These are phyloP conservation scores for Yamadazyma akitaensis DNA, from an alignment of 805 yeast genomes.

Conservation along the genomic window DNA sequence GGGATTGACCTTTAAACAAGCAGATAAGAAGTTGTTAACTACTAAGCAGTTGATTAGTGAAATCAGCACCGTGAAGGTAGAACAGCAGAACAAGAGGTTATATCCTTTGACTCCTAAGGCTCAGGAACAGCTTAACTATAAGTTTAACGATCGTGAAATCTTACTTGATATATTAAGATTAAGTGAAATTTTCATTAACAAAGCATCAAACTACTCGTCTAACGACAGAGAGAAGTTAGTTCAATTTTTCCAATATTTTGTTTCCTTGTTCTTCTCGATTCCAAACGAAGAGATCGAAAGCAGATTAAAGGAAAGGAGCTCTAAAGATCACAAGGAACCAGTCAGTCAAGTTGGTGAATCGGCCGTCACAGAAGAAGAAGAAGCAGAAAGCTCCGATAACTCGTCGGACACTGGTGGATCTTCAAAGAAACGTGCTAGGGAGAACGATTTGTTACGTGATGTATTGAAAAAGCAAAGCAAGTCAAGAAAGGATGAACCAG, in stretches of 20 bases:
- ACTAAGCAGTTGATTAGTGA: conserved; percentile 89
- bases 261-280: conserved; percentile 68
- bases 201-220: conserved; percentile 70
- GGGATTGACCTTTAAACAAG: conserved; percentile 94
- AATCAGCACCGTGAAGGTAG: conserved; percentile 87
- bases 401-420: conserved; percentile 18
- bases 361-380: conserved; percentile 8
- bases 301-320: conserved; percentile 17
- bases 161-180: conserved; percentile 71
- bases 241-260: conserved; percentile 65
- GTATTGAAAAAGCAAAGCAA: conserved; percentile 54
- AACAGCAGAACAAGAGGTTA: conserved; percentile 80
- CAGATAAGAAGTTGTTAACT: conserved; percentile 88
- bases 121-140: conserved; percentile 64
- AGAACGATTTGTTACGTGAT: conserved; percentile 55
- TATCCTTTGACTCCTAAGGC: conserved; percentile 87
- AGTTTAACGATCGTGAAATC: conserved; percentile 62
- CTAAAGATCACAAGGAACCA: conserved; percentile 15
- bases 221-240: conserved; percentile 76
- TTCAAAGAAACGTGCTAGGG: conserved; percentile 49
- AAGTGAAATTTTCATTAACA: conserved; percentile 61
- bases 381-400: not conserved
- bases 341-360: conserved; percentile 3
- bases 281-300: conserved; percentile 48
- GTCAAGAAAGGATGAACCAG: conserved; percentile 32